These are phyloP conservation scores for Raddia distichophylla DNA, from an alignment of 176 grass and related monocot species.

Conservation along the genomic window DNA sequence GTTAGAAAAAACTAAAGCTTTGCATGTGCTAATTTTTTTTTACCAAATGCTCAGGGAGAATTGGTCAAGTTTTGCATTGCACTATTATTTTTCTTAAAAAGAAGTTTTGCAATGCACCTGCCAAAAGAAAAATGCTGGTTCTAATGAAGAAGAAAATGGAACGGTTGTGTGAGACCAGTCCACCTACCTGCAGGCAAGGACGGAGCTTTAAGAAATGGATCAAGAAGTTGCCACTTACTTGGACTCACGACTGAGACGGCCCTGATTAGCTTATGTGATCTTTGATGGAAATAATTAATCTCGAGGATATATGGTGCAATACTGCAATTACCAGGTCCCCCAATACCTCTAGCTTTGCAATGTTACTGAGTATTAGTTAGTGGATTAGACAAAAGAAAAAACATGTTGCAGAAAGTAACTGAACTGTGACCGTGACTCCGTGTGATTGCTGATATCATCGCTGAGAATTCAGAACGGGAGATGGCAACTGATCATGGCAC, in stretches of 20 bases:
- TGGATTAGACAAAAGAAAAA: background rate
- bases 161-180: background rate
- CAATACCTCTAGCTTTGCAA: background rate
- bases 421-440: background rate
- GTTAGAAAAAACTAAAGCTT: too few relatives aligned
- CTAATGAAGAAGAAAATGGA: background rate
- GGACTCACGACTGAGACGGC: conserved; percentile 30
- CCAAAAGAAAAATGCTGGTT: background rate
- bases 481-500: background rate
- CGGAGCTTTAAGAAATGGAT: conserved; percentile 21
- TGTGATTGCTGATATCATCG: background rate
- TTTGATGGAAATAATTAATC: conserved; percentile 9
- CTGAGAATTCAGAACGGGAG: background rate
- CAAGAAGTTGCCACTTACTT: conserved; percentile 28
- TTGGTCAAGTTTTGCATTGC: background rate
- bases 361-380: background rate
- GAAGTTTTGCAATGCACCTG: background rate
- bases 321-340: background rate
- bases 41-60: background rate
- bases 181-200: conserved; percentile 11
- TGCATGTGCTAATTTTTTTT: background rate
- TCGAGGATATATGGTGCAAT: background rate
- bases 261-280: background rate
- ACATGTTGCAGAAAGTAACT: background rate
- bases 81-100: too few relatives aligned